These are phyloP conservation scores for Kingdonia uniflora DNA, from an alignment of 164 flowering plant genomes.

Conservation along the genomic window DNA sequence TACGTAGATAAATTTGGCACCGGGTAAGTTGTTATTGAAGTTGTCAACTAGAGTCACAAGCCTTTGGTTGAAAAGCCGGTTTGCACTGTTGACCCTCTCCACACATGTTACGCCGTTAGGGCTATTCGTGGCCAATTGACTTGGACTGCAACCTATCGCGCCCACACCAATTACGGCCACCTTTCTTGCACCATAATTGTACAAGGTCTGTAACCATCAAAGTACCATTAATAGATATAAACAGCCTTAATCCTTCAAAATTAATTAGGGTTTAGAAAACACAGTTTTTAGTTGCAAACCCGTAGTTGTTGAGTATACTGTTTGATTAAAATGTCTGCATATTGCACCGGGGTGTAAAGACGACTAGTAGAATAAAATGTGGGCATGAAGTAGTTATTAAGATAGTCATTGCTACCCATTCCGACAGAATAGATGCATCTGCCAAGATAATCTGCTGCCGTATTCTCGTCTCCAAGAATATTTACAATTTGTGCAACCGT, in stretches of 20 bases:
- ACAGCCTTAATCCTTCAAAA: not conserved
- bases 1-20: slow-evolving; percentile 40
- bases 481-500: slow-evolving; percentile 35
- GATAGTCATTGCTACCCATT: slow-evolving; percentile 53
- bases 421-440: slow-evolving; percentile 9
- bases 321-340: slow-evolving; percentile 53
- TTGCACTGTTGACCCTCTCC: slow-evolving; percentile 39
- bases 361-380: slow-evolving; percentile 36
- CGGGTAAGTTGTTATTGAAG: slow-evolving; percentile 24
- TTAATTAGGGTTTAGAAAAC: not conserved
- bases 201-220: slow-evolving; percentile 32
- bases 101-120: slow-evolving; percentile 47
- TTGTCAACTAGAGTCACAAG: slow-evolving; percentile 29
- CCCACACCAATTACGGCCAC: slow-evolving; percentile 67
- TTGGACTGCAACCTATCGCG: slow-evolving; percentile 69
- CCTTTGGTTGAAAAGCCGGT: slow-evolving; percentile 40
- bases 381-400: slow-evolving; percentile 57
- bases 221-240: not conserved
- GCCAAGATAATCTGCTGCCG: slow-evolving; percentile 24
- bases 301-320: slow-evolving; percentile 39
- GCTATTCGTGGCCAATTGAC: slow-evolving; percentile 39
- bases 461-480: slow-evolving; percentile 36
- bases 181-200: slow-evolving; percentile 75
- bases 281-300: slow-evolving; percentile 15
- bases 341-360: slow-evolving; percentile 51